Percentiles rank a stretch among this genome's conserved stretches.
These are phyloP conservation scores for Camptophora hylomeconis DNA, from an alignment of 2,329 filamentous ascomycete species.

Conservation along the genomic window DNA sequence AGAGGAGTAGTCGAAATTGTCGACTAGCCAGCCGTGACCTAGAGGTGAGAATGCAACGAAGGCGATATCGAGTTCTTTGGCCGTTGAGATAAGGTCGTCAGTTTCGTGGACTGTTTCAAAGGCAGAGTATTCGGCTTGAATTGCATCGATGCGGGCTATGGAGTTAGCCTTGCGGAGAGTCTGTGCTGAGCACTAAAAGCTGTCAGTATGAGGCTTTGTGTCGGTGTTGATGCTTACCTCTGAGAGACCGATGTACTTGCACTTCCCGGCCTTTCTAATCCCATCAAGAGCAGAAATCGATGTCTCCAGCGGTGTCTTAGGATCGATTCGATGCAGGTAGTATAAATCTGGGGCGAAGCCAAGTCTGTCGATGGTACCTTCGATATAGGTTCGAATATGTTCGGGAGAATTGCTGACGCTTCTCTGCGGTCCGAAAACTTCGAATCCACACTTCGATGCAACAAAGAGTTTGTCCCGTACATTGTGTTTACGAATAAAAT, in stretches of 20 bases:
- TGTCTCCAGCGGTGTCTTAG: constrained; percentile 34
- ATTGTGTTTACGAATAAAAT: constrained; percentile 39
- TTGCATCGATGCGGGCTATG: constrained; percentile 34
- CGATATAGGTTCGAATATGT: constrained; percentile 37
- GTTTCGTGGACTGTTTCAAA: constrained; percentile 31
- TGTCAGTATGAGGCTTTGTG: too few species aligned
- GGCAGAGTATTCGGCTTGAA: constrained; percentile 35
- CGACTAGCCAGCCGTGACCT: constrained; percentile 36
- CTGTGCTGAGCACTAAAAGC: constrained; percentile 33
- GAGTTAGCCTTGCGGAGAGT: constrained; percentile 34
- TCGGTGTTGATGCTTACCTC: too few species aligned
- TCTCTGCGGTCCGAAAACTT: constrained; percentile 22
- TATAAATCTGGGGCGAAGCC: constrained; percentile 36
- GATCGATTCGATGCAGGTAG: constrained; percentile 33
- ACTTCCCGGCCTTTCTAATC: constrained; percentile 33
- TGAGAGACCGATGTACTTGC: constrained; percentile 36
- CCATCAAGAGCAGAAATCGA: constrained; percentile 35
- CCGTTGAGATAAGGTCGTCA: constrained; percentile 27
- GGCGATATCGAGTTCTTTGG: constrained; percentile 28
- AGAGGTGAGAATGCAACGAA: constrained; percentile 36
- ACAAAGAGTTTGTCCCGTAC: constrained; percentile 39
- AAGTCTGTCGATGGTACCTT: constrained; percentile 36
- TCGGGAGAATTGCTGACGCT: constrained; percentile 31
- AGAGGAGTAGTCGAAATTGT: constrained; percentile 29
- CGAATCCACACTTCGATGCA: constrained; percentile 37